Evolutionary conservation across 2,329 filamentous ascomycete species (phyloP), one percentile per base, ranked within the genome.

Genomic region (Talaromyces atroroseus): DNA sequence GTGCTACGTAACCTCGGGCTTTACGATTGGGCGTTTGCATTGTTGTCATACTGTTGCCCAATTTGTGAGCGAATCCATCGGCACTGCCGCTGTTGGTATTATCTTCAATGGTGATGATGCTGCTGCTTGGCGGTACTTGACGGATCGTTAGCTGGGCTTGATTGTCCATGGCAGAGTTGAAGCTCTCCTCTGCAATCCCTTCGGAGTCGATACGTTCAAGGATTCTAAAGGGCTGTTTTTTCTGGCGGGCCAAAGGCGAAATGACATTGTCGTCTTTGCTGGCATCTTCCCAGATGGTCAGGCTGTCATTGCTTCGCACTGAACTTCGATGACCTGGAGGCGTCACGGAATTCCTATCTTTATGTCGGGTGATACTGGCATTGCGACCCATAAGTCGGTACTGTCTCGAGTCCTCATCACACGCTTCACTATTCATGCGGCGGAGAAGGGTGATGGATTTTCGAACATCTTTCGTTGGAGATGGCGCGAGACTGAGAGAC

Each of bases 271-370:
- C 53, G 16, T 56, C 57, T 34, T 59, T 53, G 16, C 49, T 46
- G 3, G 46, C 63, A 54, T 75, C 73, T 63, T 75, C 73, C 67
- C 71, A 76, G 49, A 76, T 74, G 0, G 68, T 70, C 8, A 72
- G 47, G 18, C 48, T 59, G 18, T 50, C 56, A 23, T 58, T 58
- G 49, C 65, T 64, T 12, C 60, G 63, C 7, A 62, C 59, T 10
- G 61, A 53, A 23, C 54, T 61, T 11, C 58, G 58, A 16, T 52
- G 51, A 14, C 56, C 48, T 20, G 53, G 57, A n/a, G 57, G 34
- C 10, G 48, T 52, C 26, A 32, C 40, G 12, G 29, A 38, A 45
- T 52, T 49, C 20, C 49, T 54, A 34, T 42, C 42, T 10, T 34
- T 49, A 32, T 23, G 49, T 18, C 21, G 32, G 8, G 18, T 52